A percentile compares a stretch with the other conserved stretches of the same genome.
These are phyloP conservation scores for Anisogramma anomala DNA, from an alignment of 2,329 filamentous ascomycete species.

Conservation along the genomic window DNA sequence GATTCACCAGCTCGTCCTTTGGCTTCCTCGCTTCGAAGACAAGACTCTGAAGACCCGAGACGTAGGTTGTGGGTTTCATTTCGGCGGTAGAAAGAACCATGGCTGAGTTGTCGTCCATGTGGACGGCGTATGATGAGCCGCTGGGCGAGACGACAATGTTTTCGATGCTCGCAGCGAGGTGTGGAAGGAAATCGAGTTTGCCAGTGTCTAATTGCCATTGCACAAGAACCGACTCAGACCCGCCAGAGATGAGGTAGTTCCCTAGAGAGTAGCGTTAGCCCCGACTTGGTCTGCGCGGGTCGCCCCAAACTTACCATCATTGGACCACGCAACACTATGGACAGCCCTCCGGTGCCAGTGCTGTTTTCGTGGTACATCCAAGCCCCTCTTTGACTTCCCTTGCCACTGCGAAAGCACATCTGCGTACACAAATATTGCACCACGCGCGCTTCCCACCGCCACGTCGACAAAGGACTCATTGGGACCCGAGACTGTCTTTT, in stretches of 20 bases:
- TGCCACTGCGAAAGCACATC: slow-evolving; percentile 55
- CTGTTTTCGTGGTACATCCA: slow-evolving; percentile 49
- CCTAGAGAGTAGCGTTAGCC: slow-evolving; percentile 39
- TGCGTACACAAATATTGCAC: slow-evolving; percentile 70
- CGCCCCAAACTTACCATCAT: slow-evolving; percentile 53
- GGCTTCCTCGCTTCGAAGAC: slow-evolving; percentile 38
- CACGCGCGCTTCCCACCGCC: slow-evolving; percentile 63
- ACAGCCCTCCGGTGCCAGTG: slow-evolving; percentile 90
- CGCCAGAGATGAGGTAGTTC: slow-evolving; percentile 89
- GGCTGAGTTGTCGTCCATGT: slow-evolving; percentile 81
- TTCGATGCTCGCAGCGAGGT: slow-evolving; percentile 75
- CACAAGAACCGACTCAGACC: slow-evolving; percentile 77
- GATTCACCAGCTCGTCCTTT: slow-evolving; percentile 41
- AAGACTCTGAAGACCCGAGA: slow-evolving; percentile 67
- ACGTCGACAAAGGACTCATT: slow-evolving; percentile 49
- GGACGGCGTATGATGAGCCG: slow-evolving; percentile 72
- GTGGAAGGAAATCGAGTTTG: slow-evolving; percentile 73
- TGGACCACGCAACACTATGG: slow-evolving; percentile 79
- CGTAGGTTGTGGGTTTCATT: slow-evolving; percentile 69
- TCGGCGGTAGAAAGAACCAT: slow-evolving; percentile 88
- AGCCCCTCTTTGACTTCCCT: slow-evolving; percentile 30
- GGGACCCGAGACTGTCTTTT: slow-evolving; percentile 20
- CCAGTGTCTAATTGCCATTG: slow-evolving; percentile 89
- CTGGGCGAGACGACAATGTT: slow-evolving; percentile 70
- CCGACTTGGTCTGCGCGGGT: neutral